Evolutionary conservation across 129 eudicot species (phyloP).

Genomic region (Daucus carota): DH1_v3.0 NC_030384.2:43683001-43683500

Average conservation of each 20-base stretch:
- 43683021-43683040: slow-evolving; percentile 32
- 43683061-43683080: not conserved
- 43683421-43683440: not conserved
- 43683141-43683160: slow-evolving; percentile 42
- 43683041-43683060: not conserved
- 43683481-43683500: too few species aligned
- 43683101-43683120: slow-evolving; percentile 18
- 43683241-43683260: slow-evolving; percentile 10
- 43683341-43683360: slow-evolving; percentile 3
- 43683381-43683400: slow-evolving; percentile 3
- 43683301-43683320: slow-evolving; percentile 8
- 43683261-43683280: slow-evolving; percentile 9
- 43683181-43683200: not conserved
- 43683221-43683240: not conserved
- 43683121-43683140: not conserved
- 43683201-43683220: not conserved
- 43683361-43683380: slow-evolving; percentile 1
- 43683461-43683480: not conserved
- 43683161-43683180: too few species aligned
- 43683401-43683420: not conserved
- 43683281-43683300: slow-evolving; percentile 9
- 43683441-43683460: not conserved
- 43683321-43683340: too few species aligned
- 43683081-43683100: slow-evolving; percentile 8
- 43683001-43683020: slow-evolving; percentile 8